phyloP scores from a whole-genome alignment of 2,329 filamentous ascomycete genomes.

The Aspergillus sp. region DNA sequence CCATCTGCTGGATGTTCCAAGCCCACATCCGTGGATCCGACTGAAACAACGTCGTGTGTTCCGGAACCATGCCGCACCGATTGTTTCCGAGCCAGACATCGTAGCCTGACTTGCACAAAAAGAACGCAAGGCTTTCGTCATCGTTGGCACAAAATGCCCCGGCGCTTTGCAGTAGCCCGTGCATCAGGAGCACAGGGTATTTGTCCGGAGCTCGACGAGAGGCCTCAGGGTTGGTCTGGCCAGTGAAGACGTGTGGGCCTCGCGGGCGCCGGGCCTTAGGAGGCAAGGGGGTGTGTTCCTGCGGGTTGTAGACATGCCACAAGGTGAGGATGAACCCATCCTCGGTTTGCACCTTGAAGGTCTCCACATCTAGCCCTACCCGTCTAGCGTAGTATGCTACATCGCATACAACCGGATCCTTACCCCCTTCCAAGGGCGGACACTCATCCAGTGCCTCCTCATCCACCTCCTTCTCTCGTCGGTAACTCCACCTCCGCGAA shows the following conservation, averaged over 20 bases:
- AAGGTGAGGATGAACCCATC: conserved; percentile 89
- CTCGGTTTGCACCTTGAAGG: conserved; percentile 83
- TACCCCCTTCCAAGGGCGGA: conserved; percentile 74
- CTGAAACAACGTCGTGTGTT: conserved; percentile 70
- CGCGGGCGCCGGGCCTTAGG: conserved; percentile 47
- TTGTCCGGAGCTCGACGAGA: conserved; percentile 24
- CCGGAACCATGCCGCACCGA: conserved; percentile 79
- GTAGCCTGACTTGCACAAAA: conserved; percentile 85
- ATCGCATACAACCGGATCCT: conserved; percentile 76
- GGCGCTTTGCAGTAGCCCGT: conserved; percentile 82
- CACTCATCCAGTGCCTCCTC: conserved; percentile 54
- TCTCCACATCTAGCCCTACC: conserved; percentile 83
- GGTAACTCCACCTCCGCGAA: conserved; percentile 63
- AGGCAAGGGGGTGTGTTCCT: conserved; percentile 64
- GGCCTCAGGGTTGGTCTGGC: conserved; percentile 34
- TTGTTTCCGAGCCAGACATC: conserved; percentile 97
- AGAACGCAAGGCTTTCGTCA: conserved; percentile 86
- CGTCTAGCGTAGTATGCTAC: conserved; percentile 82
- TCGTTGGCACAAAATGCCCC: conserved; percentile 90
- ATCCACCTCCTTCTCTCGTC: conserved; percentile 44
- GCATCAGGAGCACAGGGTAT: conserved; percentile 84
- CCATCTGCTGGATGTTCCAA: conserved; percentile 96
- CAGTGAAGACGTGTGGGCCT: conserved; percentile 65
- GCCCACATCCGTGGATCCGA: conserved; percentile 90
- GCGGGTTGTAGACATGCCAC: conserved; percentile 87